Evolutionary conservation across 768 basidiomycete genomes (phyloP).

Genomic region (Udeniomyces megalosporus): DNA sequence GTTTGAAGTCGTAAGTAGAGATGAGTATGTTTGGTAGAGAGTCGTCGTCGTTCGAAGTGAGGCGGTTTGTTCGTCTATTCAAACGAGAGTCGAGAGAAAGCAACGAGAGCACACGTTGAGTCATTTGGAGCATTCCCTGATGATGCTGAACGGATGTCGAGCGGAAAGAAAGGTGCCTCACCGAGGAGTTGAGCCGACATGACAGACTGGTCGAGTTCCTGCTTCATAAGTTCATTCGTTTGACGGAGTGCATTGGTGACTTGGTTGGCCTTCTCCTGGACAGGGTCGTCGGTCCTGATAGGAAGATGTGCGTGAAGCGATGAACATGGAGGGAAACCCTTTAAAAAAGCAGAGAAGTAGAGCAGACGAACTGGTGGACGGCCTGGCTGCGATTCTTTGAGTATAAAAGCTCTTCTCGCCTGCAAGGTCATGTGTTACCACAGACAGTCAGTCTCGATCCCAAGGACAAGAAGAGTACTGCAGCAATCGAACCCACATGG

Average conservation of each 20-base stretch:
- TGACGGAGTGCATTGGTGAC: slow-evolving; percentile 77
- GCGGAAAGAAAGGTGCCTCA: slow-evolving; percentile 26
- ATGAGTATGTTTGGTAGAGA: slow-evolving; percentile 57
- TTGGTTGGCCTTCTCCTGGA: slow-evolving; percentile 76
- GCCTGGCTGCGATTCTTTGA: slow-evolving; percentile 24
- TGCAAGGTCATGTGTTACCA: neutral
- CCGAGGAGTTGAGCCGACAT: slow-evolving; percentile 73
- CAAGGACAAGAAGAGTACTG: neutral
- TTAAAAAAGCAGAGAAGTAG: neutral
- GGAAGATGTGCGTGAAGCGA: neutral
- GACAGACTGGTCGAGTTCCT: slow-evolving; percentile 77
- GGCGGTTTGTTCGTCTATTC: slow-evolving; percentile 56
- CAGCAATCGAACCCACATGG: neutral
- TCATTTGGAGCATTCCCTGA: neutral
- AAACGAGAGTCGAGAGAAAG: neutral
- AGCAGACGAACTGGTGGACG: slow-evolving; percentile 17
- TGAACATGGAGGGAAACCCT: neutral
- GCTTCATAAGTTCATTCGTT: slow-evolving; percentile 73
- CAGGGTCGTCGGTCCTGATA: slow-evolving; percentile 49
- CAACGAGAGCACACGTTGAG: neutral
- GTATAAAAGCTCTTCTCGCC: slow-evolving; percentile 6
- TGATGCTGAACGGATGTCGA: too few relatives aligned
- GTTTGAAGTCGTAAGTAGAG: slow-evolving; percentile 60
- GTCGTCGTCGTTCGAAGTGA: slow-evolving; percentile 56
- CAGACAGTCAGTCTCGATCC: neutral